These are phyloP conservation scores for Cryptococcus hybrid DNA, from an alignment of 1,284 basidiomycete genomes.

Conservation along the genomic window DNA sequence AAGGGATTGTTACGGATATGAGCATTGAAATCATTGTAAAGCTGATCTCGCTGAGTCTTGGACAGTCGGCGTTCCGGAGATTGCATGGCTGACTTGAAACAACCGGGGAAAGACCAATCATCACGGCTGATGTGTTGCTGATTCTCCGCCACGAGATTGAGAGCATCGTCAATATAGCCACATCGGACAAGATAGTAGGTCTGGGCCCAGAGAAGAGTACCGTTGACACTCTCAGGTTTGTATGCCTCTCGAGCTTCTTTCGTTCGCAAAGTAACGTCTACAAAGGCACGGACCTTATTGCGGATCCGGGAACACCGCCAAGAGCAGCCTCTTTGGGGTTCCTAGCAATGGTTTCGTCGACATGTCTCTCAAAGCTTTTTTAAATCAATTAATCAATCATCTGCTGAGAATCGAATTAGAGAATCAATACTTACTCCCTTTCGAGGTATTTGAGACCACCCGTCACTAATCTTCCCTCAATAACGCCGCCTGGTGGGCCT, in stretches of 20 bases:
- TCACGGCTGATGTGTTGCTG: slow-evolving; percentile 73
- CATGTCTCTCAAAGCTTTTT: slow-evolving; percentile 67
- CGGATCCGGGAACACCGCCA: slow-evolving; percentile 85
- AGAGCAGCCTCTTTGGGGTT: slow-evolving; percentile 81
- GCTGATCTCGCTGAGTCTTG: slow-evolving; percentile 75
- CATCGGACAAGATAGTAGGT: slow-evolving; percentile 87
- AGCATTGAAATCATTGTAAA: slow-evolving; percentile 85
- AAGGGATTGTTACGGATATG: slow-evolving; percentile 80
- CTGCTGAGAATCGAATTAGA: slow-evolving; percentile 9
- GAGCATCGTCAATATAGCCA: slow-evolving; percentile 76
- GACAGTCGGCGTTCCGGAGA: slow-evolving; percentile 74
- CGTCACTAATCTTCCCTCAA: slow-evolving; percentile 34
- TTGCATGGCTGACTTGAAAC: slow-evolving; percentile 84
- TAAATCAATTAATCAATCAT: neutral
- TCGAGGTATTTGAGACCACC: slow-evolving; percentile 54
- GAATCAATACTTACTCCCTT: slow-evolving; percentile 54
- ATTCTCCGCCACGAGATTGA: slow-evolving; percentile 69
- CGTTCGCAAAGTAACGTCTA: slow-evolving; percentile 59
- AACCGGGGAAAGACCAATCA: slow-evolving; percentile 79
- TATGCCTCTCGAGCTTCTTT: slow-evolving; percentile 80
- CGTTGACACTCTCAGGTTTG: slow-evolving; percentile 76
- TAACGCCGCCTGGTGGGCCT: slow-evolving; percentile 20
- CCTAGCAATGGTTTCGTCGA: slow-evolving; percentile 81
- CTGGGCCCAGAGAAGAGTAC: slow-evolving; percentile 88
- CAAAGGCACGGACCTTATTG: slow-evolving; percentile 85